phyloP scores from a whole-genome alignment of 306 rosid species.

The Acmispon strigosus region DNA sequence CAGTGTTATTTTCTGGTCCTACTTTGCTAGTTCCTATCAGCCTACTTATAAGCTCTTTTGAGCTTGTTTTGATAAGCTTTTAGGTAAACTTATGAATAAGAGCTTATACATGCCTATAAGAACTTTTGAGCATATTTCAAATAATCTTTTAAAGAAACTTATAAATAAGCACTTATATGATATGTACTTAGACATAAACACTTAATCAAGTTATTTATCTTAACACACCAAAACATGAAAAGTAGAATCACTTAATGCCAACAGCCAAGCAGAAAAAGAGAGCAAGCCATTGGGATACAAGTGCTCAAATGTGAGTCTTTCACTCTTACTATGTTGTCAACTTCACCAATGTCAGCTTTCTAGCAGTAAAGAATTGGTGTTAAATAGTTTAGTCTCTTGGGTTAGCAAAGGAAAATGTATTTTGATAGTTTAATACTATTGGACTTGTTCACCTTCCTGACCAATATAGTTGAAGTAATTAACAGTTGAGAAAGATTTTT shows the following conservation, averaged over 20 bases:
- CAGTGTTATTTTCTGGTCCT: too few species aligned
- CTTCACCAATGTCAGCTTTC: neutral
- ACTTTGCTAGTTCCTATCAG: too few species aligned
- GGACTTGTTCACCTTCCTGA: neutral
- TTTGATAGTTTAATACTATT: neutral
- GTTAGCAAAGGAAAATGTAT: slow-evolving; percentile 8
- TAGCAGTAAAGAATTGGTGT: neutral
- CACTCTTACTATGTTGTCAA: neutral
- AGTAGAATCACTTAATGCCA: neutral
- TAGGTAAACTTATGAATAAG: too few species aligned
- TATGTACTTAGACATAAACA: too few species aligned
- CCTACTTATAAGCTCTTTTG: too few species aligned
- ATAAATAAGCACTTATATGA: too few species aligned
- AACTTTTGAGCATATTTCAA: too few species aligned
- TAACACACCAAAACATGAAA: neutral
- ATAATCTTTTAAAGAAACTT: too few species aligned
- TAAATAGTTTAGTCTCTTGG: neutral
- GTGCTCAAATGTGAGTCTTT: neutral
- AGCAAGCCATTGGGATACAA: neutral
- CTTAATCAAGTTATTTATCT: too few species aligned
- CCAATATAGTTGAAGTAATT: neutral
- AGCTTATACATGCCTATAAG: too few species aligned
- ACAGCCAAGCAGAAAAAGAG: neutral
- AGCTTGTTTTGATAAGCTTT: too few species aligned
- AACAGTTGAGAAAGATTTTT: neutral